These are phyloP conservation scores for Petunia secreta DNA, from an alignment of 257 asterid species.

Conservation along the genomic window DNA sequence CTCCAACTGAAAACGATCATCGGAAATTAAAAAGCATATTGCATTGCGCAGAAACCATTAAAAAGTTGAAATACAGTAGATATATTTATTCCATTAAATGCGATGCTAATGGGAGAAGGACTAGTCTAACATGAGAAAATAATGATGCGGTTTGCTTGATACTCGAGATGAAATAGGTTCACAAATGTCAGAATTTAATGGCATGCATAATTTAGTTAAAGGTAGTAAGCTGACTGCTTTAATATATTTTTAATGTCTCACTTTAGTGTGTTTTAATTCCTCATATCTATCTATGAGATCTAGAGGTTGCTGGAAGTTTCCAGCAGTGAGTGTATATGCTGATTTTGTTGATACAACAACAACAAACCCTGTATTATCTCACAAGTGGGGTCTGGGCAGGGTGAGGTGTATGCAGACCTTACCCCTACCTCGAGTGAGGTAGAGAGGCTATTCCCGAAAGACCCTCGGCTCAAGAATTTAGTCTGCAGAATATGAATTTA, in stretches of 20 bases:
- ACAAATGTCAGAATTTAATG: background rate
- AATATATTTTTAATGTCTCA: too few species aligned
- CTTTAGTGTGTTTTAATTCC: too few species aligned
- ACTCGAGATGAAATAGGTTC: background rate
- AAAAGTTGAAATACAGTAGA: background rate
- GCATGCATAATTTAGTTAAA: background rate
- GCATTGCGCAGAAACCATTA: background rate
- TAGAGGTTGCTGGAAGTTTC: background rate
- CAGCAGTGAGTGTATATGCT: background rate
- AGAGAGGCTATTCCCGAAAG: too few species aligned
- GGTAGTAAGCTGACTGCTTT: too few species aligned
- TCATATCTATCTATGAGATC: too few species aligned
- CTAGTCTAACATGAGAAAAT: background rate
- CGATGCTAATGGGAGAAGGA: background rate
- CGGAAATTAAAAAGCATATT: constrained; percentile 4
- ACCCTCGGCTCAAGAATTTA: too few species aligned
- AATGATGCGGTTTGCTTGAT: background rate
- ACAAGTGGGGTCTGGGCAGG: too few species aligned
- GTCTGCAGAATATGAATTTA: background rate
- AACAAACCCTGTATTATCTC: too few species aligned
- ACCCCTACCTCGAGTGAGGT: too few species aligned
- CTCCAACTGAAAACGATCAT: background rate
- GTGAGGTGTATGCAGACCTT: too few species aligned
- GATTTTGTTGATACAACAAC: background rate
- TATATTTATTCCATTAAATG: background rate